A percentile compares a stretch with the other conserved stretches of the same genome.
phyloP scores from a whole-genome alignment of 164 flowering plant species.

The Kingdonia uniflora region DNA sequence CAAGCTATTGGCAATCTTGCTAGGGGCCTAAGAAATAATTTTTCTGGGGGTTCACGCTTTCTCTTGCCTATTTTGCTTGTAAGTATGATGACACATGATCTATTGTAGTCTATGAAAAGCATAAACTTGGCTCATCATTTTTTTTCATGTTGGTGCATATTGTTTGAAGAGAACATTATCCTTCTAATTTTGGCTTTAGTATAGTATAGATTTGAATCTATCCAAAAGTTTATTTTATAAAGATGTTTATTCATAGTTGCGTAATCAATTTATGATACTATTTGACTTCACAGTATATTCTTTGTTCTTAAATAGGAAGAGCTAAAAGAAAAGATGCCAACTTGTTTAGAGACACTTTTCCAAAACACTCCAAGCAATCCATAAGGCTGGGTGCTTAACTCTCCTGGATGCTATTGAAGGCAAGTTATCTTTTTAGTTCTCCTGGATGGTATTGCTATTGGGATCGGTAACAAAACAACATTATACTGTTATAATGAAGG shows the following conservation, averaged over 20 bases:
- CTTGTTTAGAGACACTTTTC: constrained; percentile 58
- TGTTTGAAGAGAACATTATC: no score
- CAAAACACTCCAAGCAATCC: constrained; percentile 89
- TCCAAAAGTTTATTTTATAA: no score
- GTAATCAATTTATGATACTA: no score
- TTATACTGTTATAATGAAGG: no score
- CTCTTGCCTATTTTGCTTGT: constrained; percentile 85
- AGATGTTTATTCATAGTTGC: no score
- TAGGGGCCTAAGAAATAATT: constrained; percentile 69
- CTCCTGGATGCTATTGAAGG: constrained; percentile 87
- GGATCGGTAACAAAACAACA: no score
- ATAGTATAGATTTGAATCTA: no score
- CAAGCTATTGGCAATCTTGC: constrained; percentile 98
- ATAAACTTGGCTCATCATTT: no score
- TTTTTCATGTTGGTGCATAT: background rate
- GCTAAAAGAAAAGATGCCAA: constrained; percentile 94
- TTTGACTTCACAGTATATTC: background rate
- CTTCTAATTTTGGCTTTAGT: no score
- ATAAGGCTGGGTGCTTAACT: constrained; percentile 82
- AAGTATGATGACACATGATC: constrained; percentile 23
- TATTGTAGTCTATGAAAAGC: no score
- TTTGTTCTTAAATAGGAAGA: constrained; percentile 58
- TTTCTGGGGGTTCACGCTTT: constrained; percentile 76
- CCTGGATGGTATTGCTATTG: no score
- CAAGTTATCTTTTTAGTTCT: constrained; percentile 8